Base-by-base conservation (phyloP, 176 grass and related monocot genomes). In the Olyra latifolia region DNA sequence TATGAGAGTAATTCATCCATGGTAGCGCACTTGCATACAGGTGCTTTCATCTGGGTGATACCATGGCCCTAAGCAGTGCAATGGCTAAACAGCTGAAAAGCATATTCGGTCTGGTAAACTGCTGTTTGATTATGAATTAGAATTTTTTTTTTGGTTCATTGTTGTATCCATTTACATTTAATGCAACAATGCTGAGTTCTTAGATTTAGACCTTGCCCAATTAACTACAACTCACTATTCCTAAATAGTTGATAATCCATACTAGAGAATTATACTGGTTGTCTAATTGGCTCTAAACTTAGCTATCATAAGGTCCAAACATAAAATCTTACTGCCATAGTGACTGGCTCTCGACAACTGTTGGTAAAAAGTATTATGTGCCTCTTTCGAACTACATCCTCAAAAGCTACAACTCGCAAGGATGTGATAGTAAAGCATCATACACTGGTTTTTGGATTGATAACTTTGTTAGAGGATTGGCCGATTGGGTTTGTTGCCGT, bases 401-500 rank as follows among this genome's bases (percentile, higher is more conserved):
- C 12, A 39, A 48, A 50, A 24, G 48, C 50, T 55, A 67, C 20
- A 28, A 17, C 62, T 53, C 53, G n/a, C n/a, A 43, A 65, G 13
- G 10, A 69, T 69, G 75, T 61, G 43, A 22, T 71, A 32, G 43
- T 10, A 6, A 70, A n/a, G 20, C 15, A 15, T 53, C 11, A 20
- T 23, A 41, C 38, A 35, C 1, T 5, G 11, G 10, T 41, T 40
- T 69, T 60, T 53, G 5, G 0, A 76, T 58, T 2, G 56, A 5
- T 13, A 13, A 27, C 10, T 8, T 38, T 61, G 6, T 56, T 20
- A 0, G 14, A 77, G 42, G 49, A 42, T 54, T 72, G 15, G n/a
- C n/a, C 81, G 49, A 42, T 54, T 72, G 15, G n/a, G 28, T 87
- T 75, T 60, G 9, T 61, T 55, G 17, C 38, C 19, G 29, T 35